Percentiles rank a stretch among this genome's conserved stretches.
phyloP scores from a whole-genome alignment of 164 flowering plant genomes.

The Platanus orientalis region DNA sequence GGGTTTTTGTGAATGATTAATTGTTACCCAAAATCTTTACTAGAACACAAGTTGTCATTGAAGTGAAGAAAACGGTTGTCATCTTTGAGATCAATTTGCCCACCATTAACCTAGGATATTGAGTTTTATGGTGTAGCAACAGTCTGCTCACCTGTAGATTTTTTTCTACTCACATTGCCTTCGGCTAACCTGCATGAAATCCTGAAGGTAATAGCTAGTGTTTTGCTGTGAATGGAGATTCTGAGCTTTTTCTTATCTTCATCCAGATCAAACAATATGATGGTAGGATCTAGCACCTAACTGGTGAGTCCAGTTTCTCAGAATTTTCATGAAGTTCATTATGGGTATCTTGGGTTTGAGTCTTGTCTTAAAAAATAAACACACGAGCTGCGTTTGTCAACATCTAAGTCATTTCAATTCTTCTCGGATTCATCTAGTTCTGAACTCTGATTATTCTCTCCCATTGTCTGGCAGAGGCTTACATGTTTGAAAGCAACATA shows the following conservation, averaged over 20 bases:
- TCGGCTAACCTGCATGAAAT: too few relatives aligned
- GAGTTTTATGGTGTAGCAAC: constrained; percentile 21
- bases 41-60: constrained; percentile 21
- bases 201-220: constrained; percentile 25
- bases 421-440: constrained; percentile 24
- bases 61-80: constrained; percentile 24
- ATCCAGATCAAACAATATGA: constrained; percentile 25
- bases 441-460: constrained; percentile 20
- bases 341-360: constrained; percentile 16
- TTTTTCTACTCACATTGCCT: constrained; percentile 25
- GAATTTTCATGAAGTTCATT: constrained; percentile 21
- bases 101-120: constrained; percentile 17
- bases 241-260: constrained; percentile 28
- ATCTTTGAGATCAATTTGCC: constrained; percentile 23
- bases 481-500: constrained; percentile 30
- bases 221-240: constrained; percentile 26
- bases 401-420: constrained; percentile 21
- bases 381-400: constrained; percentile 23
- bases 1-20: too few relatives aligned
- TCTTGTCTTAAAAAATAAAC: constrained; percentile 25
- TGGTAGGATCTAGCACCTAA: constrained; percentile 24
- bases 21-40: constrained; percentile 26
- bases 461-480: constrained; percentile 22
- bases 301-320: constrained; percentile 17
- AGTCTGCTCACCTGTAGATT: constrained; percentile 25